phyloP scores from a whole-genome alignment of 2,329 filamentous ascomycete species.

The Allantophomopsis lycopodina region DNA sequence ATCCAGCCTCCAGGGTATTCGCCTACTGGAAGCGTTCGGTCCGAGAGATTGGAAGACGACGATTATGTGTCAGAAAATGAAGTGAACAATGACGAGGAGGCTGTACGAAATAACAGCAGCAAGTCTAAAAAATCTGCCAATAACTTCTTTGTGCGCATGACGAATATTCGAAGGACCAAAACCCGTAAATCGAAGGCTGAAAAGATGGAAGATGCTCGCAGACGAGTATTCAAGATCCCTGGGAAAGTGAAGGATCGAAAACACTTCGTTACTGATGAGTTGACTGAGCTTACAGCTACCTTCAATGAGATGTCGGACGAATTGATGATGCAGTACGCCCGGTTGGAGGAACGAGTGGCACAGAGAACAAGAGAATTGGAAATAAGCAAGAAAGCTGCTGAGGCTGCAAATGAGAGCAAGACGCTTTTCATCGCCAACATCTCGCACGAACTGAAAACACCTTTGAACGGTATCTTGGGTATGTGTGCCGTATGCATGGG shows the following conservation, averaged over 20 bases:
- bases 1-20: slow-evolving; percentile 17
- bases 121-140: slow-evolving; percentile 18
- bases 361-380: slow-evolving; percentile 76
- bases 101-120: slow-evolving; percentile 10
- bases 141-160: slow-evolving; percentile 16
- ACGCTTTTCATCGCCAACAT: slow-evolving; percentile 97
- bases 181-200: slow-evolving; percentile 12
- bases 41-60: slow-evolving; percentile 10
- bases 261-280: slow-evolving; percentile 68
- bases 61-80: slow-evolving; percentile 4
- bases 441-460: slow-evolving; percentile 76
- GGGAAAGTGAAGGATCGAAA: slow-evolving; percentile 65
- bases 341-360: slow-evolving; percentile 71
- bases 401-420: slow-evolving; percentile 94
- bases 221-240: slow-evolving; percentile 62
- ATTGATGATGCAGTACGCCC: slow-evolving; percentile 72
- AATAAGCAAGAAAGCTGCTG: slow-evolving; percentile 79
- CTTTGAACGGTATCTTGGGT: slow-evolving; percentile 87
- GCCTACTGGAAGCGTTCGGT: slow-evolving; percentile 14
- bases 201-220: slow-evolving; percentile 25
- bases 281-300: slow-evolving; percentile 66
- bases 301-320: slow-evolving; percentile 96
- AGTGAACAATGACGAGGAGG: slow-evolving; percentile 10
- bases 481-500: slow-evolving; percentile 92
- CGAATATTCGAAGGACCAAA: slow-evolving; percentile 9